phyloP scores from a whole-genome alignment of 768 basidiomycete species.

The Rhizopogon salebrosus region DNA sequence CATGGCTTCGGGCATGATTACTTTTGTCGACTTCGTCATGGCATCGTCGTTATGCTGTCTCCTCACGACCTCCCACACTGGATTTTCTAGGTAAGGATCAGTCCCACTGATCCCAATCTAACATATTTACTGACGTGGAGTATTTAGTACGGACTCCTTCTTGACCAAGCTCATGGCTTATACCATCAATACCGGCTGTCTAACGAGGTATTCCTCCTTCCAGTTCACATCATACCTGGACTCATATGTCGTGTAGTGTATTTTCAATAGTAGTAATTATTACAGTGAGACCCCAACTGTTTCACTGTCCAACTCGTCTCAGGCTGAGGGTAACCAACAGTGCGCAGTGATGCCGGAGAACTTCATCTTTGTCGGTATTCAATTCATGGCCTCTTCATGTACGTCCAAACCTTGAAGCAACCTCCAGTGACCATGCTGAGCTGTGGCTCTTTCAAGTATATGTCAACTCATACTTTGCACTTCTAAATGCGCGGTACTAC shows the following conservation, averaged over 20 bases:
- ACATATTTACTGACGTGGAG: too few relatives aligned
- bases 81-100: not conserved
- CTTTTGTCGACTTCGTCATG: not conserved
- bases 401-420: too few relatives aligned
- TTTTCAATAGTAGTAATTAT: not conserved
- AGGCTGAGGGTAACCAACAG: too few relatives aligned
- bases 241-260: not conserved
- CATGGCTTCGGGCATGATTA: not conserved
- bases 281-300: too few relatives aligned
- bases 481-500: too few relatives aligned
- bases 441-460: too few relatives aligned
- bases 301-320: too few relatives aligned
- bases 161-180: not conserved
- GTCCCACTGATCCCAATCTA: not conserved
- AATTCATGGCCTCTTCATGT: too few relatives aligned
- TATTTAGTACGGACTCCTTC: not conserved
- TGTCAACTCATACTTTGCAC: too few relatives aligned
- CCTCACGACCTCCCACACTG: not conserved
- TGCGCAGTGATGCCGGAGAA: too few relatives aligned
- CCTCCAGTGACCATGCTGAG: too few relatives aligned
- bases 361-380: too few relatives aligned
- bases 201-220: not conserved
- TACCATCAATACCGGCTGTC: not conserved
- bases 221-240: not conserved
- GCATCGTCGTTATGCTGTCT: conserved; percentile 1